Conservation (phyloP, 2,329 filamentous ascomycete genomes). For the Trichothecium sympodiale region DNA sequence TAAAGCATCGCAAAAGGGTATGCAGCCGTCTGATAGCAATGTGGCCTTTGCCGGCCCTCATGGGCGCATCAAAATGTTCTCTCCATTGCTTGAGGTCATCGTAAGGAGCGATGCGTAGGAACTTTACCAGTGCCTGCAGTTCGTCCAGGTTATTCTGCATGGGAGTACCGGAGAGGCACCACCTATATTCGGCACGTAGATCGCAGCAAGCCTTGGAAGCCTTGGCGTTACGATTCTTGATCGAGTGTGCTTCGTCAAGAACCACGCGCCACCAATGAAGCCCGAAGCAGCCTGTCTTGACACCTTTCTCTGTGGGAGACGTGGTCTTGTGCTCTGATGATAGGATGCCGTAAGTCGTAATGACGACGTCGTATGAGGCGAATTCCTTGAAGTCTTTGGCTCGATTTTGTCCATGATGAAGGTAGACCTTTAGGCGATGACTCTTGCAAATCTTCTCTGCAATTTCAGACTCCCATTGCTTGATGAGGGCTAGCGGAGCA, state of each 20-base stretch:
- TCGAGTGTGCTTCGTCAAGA: constrained; percentile 91
- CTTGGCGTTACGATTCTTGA: constrained; percentile 97
- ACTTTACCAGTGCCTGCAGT: constrained; percentile 84
- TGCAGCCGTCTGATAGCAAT: constrained; percentile 82
- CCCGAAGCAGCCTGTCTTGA: constrained; percentile 77
- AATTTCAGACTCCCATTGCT: constrained; percentile 94
- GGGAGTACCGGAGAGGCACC: constrained; percentile 92
- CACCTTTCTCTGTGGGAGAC: constrained; percentile 45
- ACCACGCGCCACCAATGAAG: constrained; percentile 93
- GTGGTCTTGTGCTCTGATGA: constrained; percentile 78
- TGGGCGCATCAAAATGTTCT: constrained; percentile 75
- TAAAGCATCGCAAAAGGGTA: constrained; percentile 78
- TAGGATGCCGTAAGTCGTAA: constrained; percentile 93
- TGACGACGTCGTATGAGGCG: constrained; percentile 82
- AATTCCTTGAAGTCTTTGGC: constrained; percentile 70
- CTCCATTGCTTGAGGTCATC: constrained; percentile 82
- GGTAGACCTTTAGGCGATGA: constrained; percentile 66
- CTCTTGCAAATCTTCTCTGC: constrained; percentile 63
- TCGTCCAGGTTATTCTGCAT: constrained; percentile 99
- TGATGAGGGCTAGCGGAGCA: constrained; percentile 84
- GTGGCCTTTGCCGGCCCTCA: constrained; percentile 83
- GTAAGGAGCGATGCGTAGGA: constrained; percentile 85
- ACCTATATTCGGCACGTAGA: constrained; percentile 75
- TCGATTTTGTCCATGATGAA: constrained; percentile 82
- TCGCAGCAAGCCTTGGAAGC: constrained; percentile 86